Percentiles rank a stretch among this genome's conserved stretches.
Evolutionary conservation across 2,329 filamentous ascomycete genomes (phyloP).

Genomic region (Aspergillus quadricinctus): DNA sequence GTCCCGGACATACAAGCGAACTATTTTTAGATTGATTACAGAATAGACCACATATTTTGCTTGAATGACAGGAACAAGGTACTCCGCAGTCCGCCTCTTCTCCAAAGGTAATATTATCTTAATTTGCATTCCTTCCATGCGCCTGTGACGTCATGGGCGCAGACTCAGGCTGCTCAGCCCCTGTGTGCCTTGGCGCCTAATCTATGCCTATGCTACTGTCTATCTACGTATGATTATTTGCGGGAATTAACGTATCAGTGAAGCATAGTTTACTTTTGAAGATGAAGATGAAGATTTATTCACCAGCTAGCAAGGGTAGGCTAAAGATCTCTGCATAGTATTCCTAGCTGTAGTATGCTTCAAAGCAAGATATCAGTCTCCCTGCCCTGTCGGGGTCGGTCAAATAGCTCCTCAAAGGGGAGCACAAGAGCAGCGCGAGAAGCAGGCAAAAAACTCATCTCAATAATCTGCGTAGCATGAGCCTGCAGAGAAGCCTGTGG

Average conservation of each 20-base stretch:
- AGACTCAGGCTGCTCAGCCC: not conserved
- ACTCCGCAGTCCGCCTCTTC: no score
- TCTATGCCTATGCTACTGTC: no score
- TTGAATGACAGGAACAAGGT: not conserved
- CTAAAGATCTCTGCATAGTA: no score
- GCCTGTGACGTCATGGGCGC: not conserved
- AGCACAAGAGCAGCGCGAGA: not conserved
- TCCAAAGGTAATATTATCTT: not conserved
- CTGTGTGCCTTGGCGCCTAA: not conserved
- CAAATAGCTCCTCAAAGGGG: not conserved
- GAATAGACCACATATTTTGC: not conserved
- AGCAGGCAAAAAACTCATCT: not conserved
- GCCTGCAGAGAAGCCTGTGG: not conserved
- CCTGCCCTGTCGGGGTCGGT: not conserved
- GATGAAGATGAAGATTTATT: no score
- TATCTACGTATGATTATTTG: no score
- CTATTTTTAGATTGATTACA: not conserved
- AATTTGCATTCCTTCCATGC: not conserved
- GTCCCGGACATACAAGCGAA: not conserved
- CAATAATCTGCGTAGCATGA: not conserved
- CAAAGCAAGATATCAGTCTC: not conserved
- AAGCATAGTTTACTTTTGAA: no score
- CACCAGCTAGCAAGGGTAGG: no score
- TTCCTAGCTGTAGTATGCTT: not conserved
- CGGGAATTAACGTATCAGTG: no score